Percentiles rank a stretch among this genome's conserved stretches.
These are phyloP conservation scores for Silene conica DNA, from an alignment of 148 eudicot genomes.

Conservation along the genomic window DNA sequence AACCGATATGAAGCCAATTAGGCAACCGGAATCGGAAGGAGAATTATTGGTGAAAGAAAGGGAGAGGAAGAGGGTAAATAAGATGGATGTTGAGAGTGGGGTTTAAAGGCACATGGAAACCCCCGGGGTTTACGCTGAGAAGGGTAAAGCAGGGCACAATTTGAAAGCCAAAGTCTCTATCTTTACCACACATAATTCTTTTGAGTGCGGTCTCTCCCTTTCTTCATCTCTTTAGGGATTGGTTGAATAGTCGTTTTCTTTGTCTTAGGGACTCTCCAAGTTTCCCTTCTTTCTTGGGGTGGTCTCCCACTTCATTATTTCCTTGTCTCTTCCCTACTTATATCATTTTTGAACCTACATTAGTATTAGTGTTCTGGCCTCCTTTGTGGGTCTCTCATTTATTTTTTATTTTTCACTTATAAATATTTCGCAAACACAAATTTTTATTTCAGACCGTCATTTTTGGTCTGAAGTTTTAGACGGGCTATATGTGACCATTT, in stretches of 20 bases:
- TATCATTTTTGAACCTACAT: conserved; percentile 12
- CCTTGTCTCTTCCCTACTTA: conserved; percentile 19
- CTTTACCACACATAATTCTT: background rate
- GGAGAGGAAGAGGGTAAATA: background rate
- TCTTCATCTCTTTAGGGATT: background rate
- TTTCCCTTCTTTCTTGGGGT: background rate
- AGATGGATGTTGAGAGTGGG: conserved; percentile 8
- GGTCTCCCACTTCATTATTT: conserved; percentile 20
- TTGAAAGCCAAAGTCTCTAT: too few species aligned
- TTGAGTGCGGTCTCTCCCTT: background rate
- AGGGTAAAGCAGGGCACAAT: conserved; percentile 15
- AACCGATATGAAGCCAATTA: too few species aligned
- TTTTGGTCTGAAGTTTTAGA: too few species aligned
- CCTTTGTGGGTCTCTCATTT: conserved; percentile 10
- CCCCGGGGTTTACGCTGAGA: conserved; percentile 34
- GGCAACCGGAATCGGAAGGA: too few species aligned
- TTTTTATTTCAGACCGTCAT: too few species aligned
- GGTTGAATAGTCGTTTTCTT: background rate
- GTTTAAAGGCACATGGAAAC: conserved; percentile 30
- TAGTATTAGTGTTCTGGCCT: background rate
- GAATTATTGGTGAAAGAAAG: background rate
- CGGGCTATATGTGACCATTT: too few species aligned
- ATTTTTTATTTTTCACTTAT: conserved; percentile 1
- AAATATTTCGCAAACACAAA: too few species aligned
- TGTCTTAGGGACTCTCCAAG: background rate